These are phyloP conservation scores for Picochlorum sp. DNA, from an alignment of 139 green algal genomes.

Conservation along the genomic window DNA sequence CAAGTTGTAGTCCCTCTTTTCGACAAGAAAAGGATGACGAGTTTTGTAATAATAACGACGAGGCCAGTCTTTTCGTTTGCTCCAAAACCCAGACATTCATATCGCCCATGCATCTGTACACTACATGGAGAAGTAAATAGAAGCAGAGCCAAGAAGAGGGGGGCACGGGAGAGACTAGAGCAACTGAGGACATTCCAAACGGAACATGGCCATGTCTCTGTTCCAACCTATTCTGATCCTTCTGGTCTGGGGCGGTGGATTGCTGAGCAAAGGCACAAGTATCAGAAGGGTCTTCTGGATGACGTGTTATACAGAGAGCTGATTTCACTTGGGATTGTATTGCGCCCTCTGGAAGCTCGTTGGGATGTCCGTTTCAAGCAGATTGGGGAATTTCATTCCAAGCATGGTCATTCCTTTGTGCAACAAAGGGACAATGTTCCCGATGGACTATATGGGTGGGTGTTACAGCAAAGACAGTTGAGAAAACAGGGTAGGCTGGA, in stretches of 20 bases:
- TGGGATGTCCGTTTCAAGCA: conserved; percentile 18
- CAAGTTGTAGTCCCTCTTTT: too few relatives aligned
- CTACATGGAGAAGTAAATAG: too few relatives aligned
- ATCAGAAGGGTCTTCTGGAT: conserved; percentile 6
- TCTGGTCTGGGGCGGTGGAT: conserved; percentile 21
- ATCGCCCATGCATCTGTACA: too few relatives aligned
- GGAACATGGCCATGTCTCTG: conserved; percentile 13
- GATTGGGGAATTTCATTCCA: conserved; percentile 23
- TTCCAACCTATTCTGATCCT: conserved; percentile 1
- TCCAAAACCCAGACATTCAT: too few relatives aligned
- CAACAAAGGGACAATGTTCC: not conserved
- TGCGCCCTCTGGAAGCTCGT: not conserved
- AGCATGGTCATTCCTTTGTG: conserved; percentile 20
- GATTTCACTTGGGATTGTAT: conserved; percentile 3
- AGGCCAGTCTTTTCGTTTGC: too few relatives aligned
- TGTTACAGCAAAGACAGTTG: conserved; percentile 10
- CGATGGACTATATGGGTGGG: conserved; percentile 14
- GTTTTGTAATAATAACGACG: too few relatives aligned
- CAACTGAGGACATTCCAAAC: conserved; percentile 5
- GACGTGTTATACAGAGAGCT: not conserved
- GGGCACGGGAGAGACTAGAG: not conserved
- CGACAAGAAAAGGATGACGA: too few relatives aligned
- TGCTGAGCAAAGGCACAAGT: conserved; percentile 5
- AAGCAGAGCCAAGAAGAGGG: not conserved
- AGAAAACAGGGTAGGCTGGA: conserved; percentile 11